A percentile compares a stretch with the other conserved stretches of the same genome.
Evolutionary conservation across 257 asterid genomes (phyloP).

Genomic region (Plectranthus barbatus): DNA sequence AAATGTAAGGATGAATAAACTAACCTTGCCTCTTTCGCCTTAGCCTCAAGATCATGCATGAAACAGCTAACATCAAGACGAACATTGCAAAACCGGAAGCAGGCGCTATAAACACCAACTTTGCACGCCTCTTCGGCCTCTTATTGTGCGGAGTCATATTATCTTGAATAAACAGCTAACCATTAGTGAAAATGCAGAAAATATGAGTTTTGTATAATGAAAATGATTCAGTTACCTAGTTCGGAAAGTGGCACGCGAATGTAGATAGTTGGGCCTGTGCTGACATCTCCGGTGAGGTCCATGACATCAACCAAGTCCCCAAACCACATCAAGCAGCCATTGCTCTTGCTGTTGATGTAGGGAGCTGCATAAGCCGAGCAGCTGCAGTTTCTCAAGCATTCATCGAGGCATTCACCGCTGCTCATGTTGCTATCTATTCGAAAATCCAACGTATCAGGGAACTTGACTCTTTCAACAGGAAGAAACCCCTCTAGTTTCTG

Average conservation of each 20-base stretch:
- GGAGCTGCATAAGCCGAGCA: constrained; percentile 8
- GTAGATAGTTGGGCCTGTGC: background rate
- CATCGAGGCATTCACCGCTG: background rate
- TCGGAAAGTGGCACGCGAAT: constrained; percentile 1
- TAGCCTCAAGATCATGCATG: too few species aligned
- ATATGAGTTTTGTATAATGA: too few species aligned
- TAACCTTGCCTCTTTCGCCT: too few species aligned
- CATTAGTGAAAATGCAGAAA: too few species aligned
- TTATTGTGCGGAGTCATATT: too few species aligned
- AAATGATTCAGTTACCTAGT: background rate
- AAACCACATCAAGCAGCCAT: constrained; percentile 10
- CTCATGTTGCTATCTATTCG: background rate
- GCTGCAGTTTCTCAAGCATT: constrained; percentile 10
- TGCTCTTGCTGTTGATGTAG: background rate
- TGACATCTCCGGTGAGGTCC: background rate
- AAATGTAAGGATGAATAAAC: too few species aligned
- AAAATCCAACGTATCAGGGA: background rate
- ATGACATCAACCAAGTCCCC: constrained; percentile 3
- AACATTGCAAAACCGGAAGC: too few species aligned
- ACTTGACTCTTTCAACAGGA: background rate
- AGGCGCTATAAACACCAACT: too few species aligned
- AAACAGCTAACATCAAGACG: too few species aligned
- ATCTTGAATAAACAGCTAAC: too few species aligned
- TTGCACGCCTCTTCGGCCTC: too few species aligned
- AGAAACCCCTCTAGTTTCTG: background rate